Evolutionary conservation across 2,329 filamentous ascomycete species (phyloP), one percentile per base, ranked within the genome.

Genomic region (Chrysoporthe cubensis): DNA sequence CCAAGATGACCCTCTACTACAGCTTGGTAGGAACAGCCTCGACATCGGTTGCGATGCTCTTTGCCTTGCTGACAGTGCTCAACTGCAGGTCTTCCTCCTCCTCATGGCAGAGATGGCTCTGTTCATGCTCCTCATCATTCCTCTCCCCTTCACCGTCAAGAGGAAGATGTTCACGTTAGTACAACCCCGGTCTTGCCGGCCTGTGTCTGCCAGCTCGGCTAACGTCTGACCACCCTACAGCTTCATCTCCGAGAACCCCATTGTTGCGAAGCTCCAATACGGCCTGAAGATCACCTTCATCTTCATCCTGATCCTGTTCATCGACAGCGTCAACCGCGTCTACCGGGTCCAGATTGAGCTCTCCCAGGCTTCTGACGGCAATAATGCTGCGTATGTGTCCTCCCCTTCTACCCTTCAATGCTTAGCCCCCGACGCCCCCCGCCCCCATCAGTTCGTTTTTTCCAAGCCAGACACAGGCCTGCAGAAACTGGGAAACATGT

Each of bases 201-300:
- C 7, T 66, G 26, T 32, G 43, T 21, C 26, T 18, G 5, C 11
- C 34, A 14, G 63, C 62, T 64, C 66, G 56, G 42, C 54, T 69
- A 43, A 48, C 54, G 16, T 8, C 37, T 14, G 3, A n/a, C 9
- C 5, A 14, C 9, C 32, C 6, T 61, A 66, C 71, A 93, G 91
- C 75, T 99, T 99, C 88, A 94, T 99, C 77, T 97, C 94, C 64
- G 93, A 95, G 77, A 96, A 90, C 78, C 91, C 86, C 0, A 70
- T 90, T 64, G 87, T 99, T 68, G 96, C 94, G 52, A 97, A 98
- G 80, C 80, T 98, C 72, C 95, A 98, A 84, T 97, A 99, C 84
- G 95, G 94, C 75, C 87, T 99, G 83, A 98, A 97, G 87, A 99
- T 99, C 67, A 97, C 94, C 2, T 99, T 99, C 79, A 95, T 99